Percentiles rank a stretch among this genome's conserved stretches.
phyloP scores from a whole-genome alignment of 1,284 basidiomycete species.

The Thelephora terrestris region DNA sequence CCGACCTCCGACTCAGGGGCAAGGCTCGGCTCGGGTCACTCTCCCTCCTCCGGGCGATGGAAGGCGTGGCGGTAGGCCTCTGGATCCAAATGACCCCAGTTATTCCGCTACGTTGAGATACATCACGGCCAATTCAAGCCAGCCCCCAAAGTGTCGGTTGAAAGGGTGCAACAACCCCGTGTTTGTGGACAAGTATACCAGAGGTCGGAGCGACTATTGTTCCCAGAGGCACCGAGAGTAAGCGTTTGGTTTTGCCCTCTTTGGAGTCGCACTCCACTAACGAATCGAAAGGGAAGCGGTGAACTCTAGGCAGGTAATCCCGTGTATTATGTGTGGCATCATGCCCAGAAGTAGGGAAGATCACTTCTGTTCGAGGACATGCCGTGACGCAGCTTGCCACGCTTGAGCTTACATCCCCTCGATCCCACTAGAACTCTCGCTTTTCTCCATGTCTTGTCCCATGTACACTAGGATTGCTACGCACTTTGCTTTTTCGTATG shows the following conservation, averaged over 20 bases:
- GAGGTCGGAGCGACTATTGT: conserved; percentile 37
- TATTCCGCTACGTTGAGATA: too few species aligned
- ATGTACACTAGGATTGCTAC: too few species aligned
- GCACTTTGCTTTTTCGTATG: too few species aligned
- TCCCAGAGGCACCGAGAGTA: conserved; percentile 42
- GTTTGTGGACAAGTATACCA: conserved; percentile 34
- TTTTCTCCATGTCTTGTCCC: too few species aligned
- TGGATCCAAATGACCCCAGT: too few species aligned
- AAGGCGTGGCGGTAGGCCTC: too few species aligned
- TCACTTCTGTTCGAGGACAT: conserved; percentile 40
- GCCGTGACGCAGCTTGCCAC: conserved; percentile 39
- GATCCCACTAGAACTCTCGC: too few species aligned
- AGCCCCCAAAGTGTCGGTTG: conserved; percentile 29
- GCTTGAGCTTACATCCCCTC: too few species aligned
- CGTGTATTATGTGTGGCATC: conserved; percentile 43
- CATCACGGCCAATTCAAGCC: too few species aligned
- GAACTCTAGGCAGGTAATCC: conserved; percentile 30
- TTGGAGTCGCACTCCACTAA: neutral
- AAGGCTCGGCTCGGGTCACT: too few species aligned
- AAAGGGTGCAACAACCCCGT: conserved; percentile 40
- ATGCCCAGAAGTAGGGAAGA: conserved; percentile 38
- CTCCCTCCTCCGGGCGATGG: too few species aligned
- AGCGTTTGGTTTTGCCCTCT: conserved; percentile 13
- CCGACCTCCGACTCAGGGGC: too few species aligned
- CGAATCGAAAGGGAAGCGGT: conserved; percentile 33